These are phyloP conservation scores for Talaromyces marneffei DNA, from an alignment of 2,329 filamentous ascomycete genomes.

Conservation along the genomic window DNA sequence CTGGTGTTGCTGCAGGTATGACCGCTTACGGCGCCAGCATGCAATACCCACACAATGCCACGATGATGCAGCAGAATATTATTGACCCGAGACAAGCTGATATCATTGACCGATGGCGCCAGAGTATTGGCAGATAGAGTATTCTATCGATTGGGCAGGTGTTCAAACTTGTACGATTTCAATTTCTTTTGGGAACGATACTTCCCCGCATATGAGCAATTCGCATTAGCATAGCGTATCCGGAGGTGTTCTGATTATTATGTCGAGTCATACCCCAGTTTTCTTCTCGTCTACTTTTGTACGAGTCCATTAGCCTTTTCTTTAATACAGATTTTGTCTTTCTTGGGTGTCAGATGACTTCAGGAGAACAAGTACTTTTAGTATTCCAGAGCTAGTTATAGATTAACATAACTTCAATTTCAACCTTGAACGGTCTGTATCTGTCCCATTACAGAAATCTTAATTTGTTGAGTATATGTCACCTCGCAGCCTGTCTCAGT, in stretches of 20 bases:
- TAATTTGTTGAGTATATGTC: neutral
- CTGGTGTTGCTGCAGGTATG: slow-evolving; percentile 19
- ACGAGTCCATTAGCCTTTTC: neutral
- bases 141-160: neutral
- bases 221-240: slow-evolving; percentile 10
- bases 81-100: slow-evolving; percentile 49
- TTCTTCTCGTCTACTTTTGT: neutral
- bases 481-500: neutral
- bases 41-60: slow-evolving; percentile 21
- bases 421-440: neutral
- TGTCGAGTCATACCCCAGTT: neutral
- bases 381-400: neutral
- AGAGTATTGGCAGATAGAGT: slow-evolving; percentile 29
- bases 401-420: neutral
- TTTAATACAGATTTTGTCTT: neutral
- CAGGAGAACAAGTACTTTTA: neutral
- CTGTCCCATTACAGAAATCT: neutral
- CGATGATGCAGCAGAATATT: slow-evolving; percentile 25
- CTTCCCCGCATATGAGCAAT: slow-evolving; percentile 7
- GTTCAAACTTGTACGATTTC: slow-evolving; percentile 8
- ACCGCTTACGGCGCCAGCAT: slow-evolving; percentile 19
- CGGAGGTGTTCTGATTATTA: slow-evolving; percentile 5
- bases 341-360: neutral
- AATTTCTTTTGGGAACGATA: slow-evolving; percentile 6
- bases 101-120: slow-evolving; percentile 56